These are phyloP conservation scores for Leptographium radiaticola DNA, from an alignment of 2,329 filamentous ascomycete species.

Conservation along the genomic window DNA sequence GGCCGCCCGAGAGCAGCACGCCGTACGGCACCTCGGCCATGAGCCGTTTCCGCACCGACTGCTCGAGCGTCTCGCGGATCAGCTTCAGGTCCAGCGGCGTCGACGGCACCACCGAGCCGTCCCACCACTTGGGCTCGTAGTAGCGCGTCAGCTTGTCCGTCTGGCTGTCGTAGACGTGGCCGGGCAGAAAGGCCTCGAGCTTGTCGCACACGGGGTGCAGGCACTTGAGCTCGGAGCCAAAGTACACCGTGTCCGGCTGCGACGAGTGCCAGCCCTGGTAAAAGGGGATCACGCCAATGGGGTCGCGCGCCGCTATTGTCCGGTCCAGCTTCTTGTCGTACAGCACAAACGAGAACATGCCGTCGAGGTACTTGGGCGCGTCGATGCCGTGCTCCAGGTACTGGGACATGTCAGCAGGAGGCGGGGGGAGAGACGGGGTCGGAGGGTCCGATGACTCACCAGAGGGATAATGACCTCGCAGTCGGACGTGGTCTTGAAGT, in stretches of 20 bases:
- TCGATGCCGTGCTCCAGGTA: slow-evolving; percentile 89
- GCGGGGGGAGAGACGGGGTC: slow-evolving; percentile 12
- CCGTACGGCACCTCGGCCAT: slow-evolving; percentile 99
- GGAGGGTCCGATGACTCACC: slow-evolving; percentile 38
- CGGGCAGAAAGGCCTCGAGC: slow-evolving; percentile 86
- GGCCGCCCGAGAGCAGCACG: slow-evolving; percentile 83
- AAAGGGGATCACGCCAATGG: slow-evolving; percentile 92
- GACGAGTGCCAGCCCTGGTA: slow-evolving; percentile 87
- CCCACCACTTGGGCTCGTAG: slow-evolving; percentile 87
- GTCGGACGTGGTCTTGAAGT: slow-evolving; percentile 98
- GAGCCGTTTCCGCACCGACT: slow-evolving; percentile 84
- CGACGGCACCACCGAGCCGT: slow-evolving; percentile 63
- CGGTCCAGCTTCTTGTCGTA: slow-evolving; percentile 93
- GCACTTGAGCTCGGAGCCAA: slow-evolving; percentile 93
- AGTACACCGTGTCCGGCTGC: slow-evolving; percentile 78
- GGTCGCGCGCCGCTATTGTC: slow-evolving; percentile 85
- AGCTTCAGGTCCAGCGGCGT: slow-evolving; percentile 72
- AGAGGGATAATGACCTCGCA: slow-evolving; percentile 98
- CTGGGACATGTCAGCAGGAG: slow-evolving; percentile 33
- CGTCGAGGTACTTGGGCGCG: slow-evolving; percentile 85
- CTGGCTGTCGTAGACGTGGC: slow-evolving; percentile 91
- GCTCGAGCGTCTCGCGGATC: slow-evolving; percentile 73
- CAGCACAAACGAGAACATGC: slow-evolving; percentile 99
- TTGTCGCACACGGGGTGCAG: slow-evolving; percentile 89
- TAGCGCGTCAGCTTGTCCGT: slow-evolving; percentile 77